A percentile compares a stretch with the other conserved stretches of the same genome.
Evolutionary conservation across 2,329 filamentous ascomycete genomes (phyloP).

Genomic region (Ophiostoma sp.): DNA sequence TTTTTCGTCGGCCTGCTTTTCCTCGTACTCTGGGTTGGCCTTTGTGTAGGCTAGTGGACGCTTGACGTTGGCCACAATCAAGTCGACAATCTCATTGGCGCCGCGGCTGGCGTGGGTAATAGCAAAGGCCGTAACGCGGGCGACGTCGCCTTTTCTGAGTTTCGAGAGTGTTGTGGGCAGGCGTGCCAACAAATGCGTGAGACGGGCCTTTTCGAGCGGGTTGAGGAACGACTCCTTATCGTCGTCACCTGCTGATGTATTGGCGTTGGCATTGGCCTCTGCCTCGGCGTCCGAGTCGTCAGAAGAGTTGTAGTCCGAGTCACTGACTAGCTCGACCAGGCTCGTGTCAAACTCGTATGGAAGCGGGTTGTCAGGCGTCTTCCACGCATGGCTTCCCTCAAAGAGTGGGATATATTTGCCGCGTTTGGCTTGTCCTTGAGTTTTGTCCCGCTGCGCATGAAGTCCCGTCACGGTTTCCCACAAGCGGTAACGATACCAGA

Average conservation of each 20-base stretch:
- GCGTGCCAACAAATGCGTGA: constrained; percentile 79
- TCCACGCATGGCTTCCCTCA: constrained; percentile 76
- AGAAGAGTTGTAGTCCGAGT: constrained; percentile 82
- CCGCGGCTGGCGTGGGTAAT: constrained; percentile 83
- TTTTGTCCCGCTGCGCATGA: constrained; percentile 43
- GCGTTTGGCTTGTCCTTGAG: not conserved
- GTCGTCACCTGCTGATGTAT: constrained; percentile 36
- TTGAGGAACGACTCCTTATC: constrained; percentile 68
- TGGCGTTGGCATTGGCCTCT: constrained; percentile 57
- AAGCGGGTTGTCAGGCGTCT: constrained; percentile 69
- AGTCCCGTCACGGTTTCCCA: constrained; percentile 81
- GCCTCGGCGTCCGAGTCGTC: constrained; percentile 76
- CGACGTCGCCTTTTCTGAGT: constrained; percentile 81
- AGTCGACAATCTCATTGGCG: constrained; percentile 86
- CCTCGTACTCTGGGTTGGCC: constrained; percentile 62
- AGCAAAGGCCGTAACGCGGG: constrained; percentile 81
- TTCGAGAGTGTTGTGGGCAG: constrained; percentile 74
- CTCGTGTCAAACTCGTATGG: constrained; percentile 77
- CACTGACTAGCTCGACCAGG: constrained; percentile 77
- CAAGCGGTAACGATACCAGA: constrained; percentile 91
- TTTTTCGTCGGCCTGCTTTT: constrained; percentile 42
- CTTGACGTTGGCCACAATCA: constrained; percentile 80
- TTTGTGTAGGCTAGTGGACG: constrained; percentile 72
- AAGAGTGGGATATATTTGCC: constrained; percentile 66
- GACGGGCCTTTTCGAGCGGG: constrained; percentile 78